Percentiles rank a stretch among this genome's conserved stretches.
Evolutionary conservation across 352 stramenopile genomes (phyloP).

Genomic region (Phytopythium helicoides): DNA sequence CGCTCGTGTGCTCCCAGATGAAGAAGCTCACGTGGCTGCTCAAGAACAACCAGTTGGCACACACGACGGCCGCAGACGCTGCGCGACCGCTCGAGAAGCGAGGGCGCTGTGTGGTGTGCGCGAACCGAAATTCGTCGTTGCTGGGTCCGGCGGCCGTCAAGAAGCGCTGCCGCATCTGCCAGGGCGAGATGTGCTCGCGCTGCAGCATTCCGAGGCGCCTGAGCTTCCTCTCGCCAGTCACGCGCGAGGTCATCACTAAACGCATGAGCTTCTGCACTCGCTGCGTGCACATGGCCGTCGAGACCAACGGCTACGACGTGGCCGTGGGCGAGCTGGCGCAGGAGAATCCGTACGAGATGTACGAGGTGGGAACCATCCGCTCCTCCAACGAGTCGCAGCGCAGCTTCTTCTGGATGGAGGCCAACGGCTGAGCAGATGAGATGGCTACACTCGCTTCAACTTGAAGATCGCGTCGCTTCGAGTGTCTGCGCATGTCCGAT

Average conservation of each 20-base stretch:
- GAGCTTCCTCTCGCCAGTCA: slow-evolving; percentile 12
- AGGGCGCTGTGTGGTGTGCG: slow-evolving; percentile 18
- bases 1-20: slow-evolving; percentile 10
- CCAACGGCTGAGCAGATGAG: neutral
- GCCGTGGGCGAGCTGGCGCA: slow-evolving; percentile 6
- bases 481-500: too few relatives aligned
- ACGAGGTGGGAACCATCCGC: slow-evolving; percentile 8
- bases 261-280: slow-evolving; percentile 19
- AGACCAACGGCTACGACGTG: slow-evolving; percentile 7
- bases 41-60: slow-evolving; percentile 6
- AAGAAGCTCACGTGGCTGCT: slow-evolving; percentile 26
- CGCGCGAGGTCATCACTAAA: slow-evolving; percentile 10
- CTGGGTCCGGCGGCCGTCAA: slow-evolving; percentile 8
- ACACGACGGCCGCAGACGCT: slow-evolving; percentile 1
- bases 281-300: slow-evolving; percentile 16
- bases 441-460: too few relatives aligned
- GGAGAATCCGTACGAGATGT: slow-evolving; percentile 10
- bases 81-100: neutral
- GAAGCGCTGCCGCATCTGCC: slow-evolving; percentile 24
- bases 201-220: slow-evolving; percentile 13
- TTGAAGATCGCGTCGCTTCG: too few relatives aligned
- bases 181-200: slow-evolving; percentile 12
- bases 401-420: slow-evolving; percentile 4
- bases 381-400: slow-evolving; percentile 6
- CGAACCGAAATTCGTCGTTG: slow-evolving; percentile 4